phyloP scores from a whole-genome alignment of 2,329 filamentous ascomycete genomes.

The Colletotrichum abscissum region DNA sequence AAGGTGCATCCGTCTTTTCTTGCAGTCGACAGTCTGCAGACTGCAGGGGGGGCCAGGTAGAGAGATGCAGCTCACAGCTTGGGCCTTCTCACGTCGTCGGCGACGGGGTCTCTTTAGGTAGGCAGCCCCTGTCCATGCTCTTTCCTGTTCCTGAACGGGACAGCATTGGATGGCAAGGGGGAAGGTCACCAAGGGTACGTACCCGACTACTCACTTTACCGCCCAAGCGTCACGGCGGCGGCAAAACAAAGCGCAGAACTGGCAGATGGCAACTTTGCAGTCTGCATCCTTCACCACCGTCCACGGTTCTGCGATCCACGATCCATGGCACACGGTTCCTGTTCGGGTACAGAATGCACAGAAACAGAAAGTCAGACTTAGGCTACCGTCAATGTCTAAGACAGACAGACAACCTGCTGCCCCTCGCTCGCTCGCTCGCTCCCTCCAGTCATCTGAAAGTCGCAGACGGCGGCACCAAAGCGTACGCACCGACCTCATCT shows the following conservation, averaged over 20 bases:
- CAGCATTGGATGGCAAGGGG: background rate
- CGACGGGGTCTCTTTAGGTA: background rate
- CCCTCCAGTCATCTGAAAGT: background rate
- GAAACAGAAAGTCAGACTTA: background rate
- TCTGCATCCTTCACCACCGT: background rate
- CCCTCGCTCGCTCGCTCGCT: background rate
- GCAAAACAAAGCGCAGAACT: slow-evolving; percentile 2
- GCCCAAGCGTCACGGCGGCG: background rate
- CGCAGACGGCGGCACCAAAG: background rate
- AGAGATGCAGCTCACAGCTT: background rate
- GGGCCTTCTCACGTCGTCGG: slow-evolving; percentile 6
- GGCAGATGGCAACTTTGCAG: slow-evolving; percentile 7
- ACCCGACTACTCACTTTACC: background rate
- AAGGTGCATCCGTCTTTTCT: background rate
- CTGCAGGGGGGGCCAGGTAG: background rate
- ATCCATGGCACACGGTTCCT: background rate
- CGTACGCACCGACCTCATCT: slow-evolving; percentile 29
- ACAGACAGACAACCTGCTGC: background rate
- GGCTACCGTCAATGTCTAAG: background rate
- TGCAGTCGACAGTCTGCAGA: background rate
- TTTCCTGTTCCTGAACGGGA: background rate
- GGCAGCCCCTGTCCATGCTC: background rate
- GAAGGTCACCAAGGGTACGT: background rate
- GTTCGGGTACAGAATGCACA: background rate
- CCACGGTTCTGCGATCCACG: no score